Evolutionary conservation across 1,139 yeast genomes (phyloP).

Genomic region (Pichia kudriavzevii): DNA sequence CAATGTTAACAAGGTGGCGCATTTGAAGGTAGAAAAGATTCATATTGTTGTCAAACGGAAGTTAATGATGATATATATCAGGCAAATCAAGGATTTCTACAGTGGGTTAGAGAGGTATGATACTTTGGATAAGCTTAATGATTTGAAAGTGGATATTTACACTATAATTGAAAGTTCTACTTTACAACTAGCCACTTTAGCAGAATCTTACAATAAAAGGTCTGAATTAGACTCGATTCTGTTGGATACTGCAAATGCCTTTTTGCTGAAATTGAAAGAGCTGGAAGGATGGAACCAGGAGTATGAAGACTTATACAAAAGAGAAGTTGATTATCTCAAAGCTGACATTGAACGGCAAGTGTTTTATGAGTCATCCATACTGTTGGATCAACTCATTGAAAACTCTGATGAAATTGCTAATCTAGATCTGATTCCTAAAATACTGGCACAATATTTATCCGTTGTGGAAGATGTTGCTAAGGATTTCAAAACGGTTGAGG

Average conservation of each 20-base stretch:
- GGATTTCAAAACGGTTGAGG: conserved; percentile 8
- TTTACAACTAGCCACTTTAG: conserved; percentile 43
- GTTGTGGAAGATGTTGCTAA: conserved; percentile 9
- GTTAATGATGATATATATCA: conserved; percentile 38
- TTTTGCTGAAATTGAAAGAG: conserved; percentile 39
- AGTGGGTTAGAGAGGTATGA: conserved; percentile 18
- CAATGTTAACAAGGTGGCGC: conserved; percentile 9
- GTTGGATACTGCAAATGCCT: conserved; percentile 35
- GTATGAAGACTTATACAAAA: conserved; percentile 38
- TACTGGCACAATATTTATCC: conserved; percentile 10
- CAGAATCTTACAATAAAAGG: conserved; percentile 39
- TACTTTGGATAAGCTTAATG: conserved; percentile 16
- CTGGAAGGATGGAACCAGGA: conserved; percentile 47
- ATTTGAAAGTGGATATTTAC: conserved; percentile 24
- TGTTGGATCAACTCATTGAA: conserved; percentile 29
- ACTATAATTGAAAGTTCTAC: conserved; percentile 24
- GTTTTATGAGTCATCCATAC: conserved; percentile 45
- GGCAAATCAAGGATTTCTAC: conserved; percentile 32
- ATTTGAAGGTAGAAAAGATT: conserved; percentile 36
- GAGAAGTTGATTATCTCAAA: conserved; percentile 34
- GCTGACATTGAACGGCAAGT: conserved; percentile 47
- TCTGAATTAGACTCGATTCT: conserved; percentile 47
- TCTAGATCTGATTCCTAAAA: conserved; percentile 6
- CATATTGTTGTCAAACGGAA: conserved; percentile 54
- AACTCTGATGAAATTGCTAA: conserved; percentile 2